These are phyloP conservation scores for Tetrahymena borealis DNA, from an alignment of 73 alveolate species.

Conservation along the genomic window DNA sequence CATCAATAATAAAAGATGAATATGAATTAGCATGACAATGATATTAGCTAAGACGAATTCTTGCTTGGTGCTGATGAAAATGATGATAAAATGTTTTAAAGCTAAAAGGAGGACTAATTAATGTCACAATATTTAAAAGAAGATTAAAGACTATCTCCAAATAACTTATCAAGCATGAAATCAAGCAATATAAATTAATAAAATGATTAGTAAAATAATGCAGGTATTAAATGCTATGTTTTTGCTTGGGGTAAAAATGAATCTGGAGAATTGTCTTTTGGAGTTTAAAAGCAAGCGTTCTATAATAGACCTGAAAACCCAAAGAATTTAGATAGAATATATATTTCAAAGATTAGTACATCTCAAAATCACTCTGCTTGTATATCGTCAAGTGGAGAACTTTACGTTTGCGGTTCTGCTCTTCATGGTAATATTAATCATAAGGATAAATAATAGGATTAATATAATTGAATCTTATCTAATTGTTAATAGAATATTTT, in stretches of 20 bases:
- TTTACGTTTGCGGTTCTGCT: constrained; percentile 86
- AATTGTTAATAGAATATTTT: neutral
- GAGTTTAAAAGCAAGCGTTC: constrained; percentile 34
- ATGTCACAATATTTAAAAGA: neutral
- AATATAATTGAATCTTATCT: neutral
- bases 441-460: too few relatives aligned
- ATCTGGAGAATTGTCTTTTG: constrained; percentile 93
- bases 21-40: neutral
- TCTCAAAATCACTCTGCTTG: constrained; percentile 89
- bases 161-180: neutral
- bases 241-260: constrained; percentile 92
- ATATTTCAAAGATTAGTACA: constrained; percentile 63
- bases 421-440: constrained; percentile 69
- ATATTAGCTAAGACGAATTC: neutral
- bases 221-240: neutral
- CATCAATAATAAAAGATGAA: neutral
- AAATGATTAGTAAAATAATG: neutral
- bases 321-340: constrained; percentile 57
- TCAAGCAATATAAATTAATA: neutral
- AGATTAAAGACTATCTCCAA: neutral
- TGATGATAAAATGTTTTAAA: neutral
- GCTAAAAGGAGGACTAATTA: neutral
- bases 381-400: constrained; percentile 79
- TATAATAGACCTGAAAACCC: constrained; percentile 73
- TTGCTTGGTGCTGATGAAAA: neutral